These are phyloP conservation scores for Talaromyces sp. DNA, from an alignment of 2,329 filamentous ascomycete species.

Conservation along the genomic window DNA sequence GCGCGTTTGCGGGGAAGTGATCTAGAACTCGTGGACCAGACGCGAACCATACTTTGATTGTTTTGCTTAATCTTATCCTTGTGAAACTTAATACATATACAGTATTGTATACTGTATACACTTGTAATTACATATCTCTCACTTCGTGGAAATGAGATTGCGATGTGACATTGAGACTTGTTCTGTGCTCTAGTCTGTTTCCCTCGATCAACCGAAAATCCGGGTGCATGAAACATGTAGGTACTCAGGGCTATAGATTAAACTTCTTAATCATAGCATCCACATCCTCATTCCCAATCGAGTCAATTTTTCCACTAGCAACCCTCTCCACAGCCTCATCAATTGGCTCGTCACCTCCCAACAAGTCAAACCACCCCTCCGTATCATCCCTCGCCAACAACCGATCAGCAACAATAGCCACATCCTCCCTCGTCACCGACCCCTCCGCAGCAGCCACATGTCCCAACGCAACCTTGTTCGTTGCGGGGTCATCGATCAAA, in stretches of 20 bases:
- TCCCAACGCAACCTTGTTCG: slow-evolving; percentile 49
- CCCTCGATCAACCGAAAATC: background rate
- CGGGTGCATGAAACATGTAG: background rate
- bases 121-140: background rate
- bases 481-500: slow-evolving; percentile 48
- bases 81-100: background rate
- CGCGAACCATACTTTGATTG: background rate
- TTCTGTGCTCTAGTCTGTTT: background rate
- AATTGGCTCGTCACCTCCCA: slow-evolving; percentile 50
- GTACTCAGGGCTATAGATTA: background rate
- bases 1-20: background rate
- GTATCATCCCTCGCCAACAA: slow-evolving; percentile 49
- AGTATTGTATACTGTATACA: background rate
- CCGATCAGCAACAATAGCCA: slow-evolving; percentile 50
- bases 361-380: slow-evolving; percentile 54
- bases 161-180: background rate
- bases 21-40: background rate
- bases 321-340: slow-evolving; percentile 47
- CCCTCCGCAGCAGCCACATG: slow-evolving; percentile 45
- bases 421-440: slow-evolving; percentile 49
- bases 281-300: slow-evolving; percentile 51
- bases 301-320: slow-evolving; percentile 45
- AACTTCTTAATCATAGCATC: slow-evolving; percentile 42
- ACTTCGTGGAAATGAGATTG: background rate
- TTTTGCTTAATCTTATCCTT: background rate